Evolutionary conservation across 2,329 filamentous ascomycete species (phyloP).

Genomic region (Pseudogymnoascus sp.): DNA sequence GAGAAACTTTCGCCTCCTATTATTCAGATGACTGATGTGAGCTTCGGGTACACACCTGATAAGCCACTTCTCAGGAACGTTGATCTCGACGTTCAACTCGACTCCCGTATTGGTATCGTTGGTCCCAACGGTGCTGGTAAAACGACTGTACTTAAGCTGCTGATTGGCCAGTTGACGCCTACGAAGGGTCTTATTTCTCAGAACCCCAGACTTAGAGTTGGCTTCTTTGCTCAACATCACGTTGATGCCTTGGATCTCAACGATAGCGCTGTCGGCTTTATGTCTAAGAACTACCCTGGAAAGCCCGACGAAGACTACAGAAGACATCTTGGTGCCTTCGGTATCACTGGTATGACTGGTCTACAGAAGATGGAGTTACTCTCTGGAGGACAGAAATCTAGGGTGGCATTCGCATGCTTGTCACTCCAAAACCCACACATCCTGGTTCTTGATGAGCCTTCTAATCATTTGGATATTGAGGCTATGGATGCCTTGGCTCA

Average conservation of each 20-base stretch:
- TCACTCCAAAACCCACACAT: slow-evolving; percentile 94
- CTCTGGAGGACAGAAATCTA: slow-evolving; percentile 96
- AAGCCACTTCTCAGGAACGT: slow-evolving; percentile 76
- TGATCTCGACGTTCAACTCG: slow-evolving; percentile 93
- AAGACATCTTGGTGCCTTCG: slow-evolving; percentile 83
- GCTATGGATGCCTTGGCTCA: slow-evolving; percentile 93
- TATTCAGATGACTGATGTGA: slow-evolving; percentile 90
- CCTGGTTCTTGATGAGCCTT: slow-evolving; percentile 94
- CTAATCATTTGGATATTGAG: slow-evolving; percentile 97
- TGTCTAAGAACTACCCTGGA: slow-evolving; percentile 86
- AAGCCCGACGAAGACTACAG: slow-evolving; percentile 95
- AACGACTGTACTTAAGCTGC: slow-evolving; percentile 95
- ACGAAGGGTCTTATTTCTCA: slow-evolving; percentile 77
- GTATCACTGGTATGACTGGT: slow-evolving; percentile 88
- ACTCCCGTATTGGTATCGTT: slow-evolving; percentile 98
- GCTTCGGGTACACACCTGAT: slow-evolving; percentile 80
- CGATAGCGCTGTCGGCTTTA: slow-evolving; percentile 86
- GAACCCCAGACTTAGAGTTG: slow-evolving; percentile 80
- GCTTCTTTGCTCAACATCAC: slow-evolving; percentile 98
- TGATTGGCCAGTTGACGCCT: slow-evolving; percentile 77
- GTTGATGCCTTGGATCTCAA: slow-evolving; percentile 91
- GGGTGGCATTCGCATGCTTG: slow-evolving; percentile 95
- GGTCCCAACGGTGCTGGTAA: slow-evolving; percentile 98
- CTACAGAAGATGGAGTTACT: slow-evolving; percentile 91
- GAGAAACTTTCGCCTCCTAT: slow-evolving; percentile 97